A percentile compares a stretch with the other conserved stretches of the same genome.
Evolutionary conservation across 2,329 filamentous ascomycete genomes (phyloP).

Genomic region (Ophiostoma australiae): DNA sequence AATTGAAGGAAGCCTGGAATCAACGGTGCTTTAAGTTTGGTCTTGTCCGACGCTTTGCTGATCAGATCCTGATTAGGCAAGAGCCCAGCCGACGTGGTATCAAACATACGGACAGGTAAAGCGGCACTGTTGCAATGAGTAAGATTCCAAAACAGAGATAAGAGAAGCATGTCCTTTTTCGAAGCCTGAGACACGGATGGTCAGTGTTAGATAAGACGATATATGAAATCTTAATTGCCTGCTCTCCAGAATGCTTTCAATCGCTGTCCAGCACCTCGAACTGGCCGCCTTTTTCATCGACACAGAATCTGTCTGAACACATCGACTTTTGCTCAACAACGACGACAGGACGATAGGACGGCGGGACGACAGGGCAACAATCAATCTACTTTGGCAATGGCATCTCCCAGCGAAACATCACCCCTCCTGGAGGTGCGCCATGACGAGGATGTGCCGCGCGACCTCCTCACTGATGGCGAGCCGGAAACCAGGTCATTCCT

Average conservation of each 20-base stretch:
- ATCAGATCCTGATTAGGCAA: not conserved
- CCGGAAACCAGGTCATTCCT: not conserved
- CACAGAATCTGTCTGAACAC: not conserved
- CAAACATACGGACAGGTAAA: not conserved
- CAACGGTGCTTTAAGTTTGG: not conserved
- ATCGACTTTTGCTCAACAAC: not conserved
- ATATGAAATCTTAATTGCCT: not conserved
- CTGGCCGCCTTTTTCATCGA: not conserved
- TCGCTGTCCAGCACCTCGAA: not conserved
- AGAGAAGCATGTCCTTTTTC: not conserved
- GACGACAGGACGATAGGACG: not conserved
- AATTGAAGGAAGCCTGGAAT: not conserved
- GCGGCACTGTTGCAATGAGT: too few species aligned
- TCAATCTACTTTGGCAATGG: not conserved
- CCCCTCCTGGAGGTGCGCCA: not conserved
- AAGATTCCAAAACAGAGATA: not conserved
- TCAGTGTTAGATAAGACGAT: not conserved
- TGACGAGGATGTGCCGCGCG: not conserved
- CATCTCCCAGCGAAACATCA: not conserved
- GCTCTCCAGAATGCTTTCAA: not conserved
- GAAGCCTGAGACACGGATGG: not conserved
- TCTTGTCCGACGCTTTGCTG: not conserved
- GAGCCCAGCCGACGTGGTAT: not conserved
- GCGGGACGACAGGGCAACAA: not conserved
- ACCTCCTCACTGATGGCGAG: not conserved